Base-by-base conservation (phyloP, 2,329 filamentous ascomycete genomes). In the Diaporthe citri region DNA sequence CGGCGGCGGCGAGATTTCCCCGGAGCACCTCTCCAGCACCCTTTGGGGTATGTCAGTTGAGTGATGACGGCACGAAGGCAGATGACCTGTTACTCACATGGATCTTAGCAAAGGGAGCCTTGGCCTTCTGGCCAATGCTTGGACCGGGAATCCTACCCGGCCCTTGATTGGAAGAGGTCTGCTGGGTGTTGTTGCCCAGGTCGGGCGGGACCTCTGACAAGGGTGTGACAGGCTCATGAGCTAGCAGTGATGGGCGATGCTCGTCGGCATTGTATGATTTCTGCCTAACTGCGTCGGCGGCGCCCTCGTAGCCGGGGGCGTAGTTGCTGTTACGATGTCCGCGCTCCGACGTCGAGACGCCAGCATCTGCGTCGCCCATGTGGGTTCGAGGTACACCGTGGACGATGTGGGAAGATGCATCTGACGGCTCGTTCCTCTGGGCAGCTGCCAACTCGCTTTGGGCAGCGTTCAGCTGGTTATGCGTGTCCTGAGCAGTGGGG, bases 251-350 rank as follows among this genome's bases (percentile, higher is more conserved):
- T 1, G 71, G 71, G 10, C 51, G 46, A n/a, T 72, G 71, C 6
- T 64, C 57, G 0, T 60, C 34, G 15, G 46, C 71, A 43, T 72
- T 62, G n/a, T 72, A 34, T 2, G 57, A 72, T 25, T 15, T 72
- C 12, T 41, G 41, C 34, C 10, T 52, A 7, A 72, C 71, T 10
- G 71, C 71, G 25, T 55, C 9, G 36, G 71, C 71, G 7, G 71
- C 71, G 9, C 13, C 57, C 28, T 72, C 71, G 59, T 72, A 72
- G 12, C 71, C 71, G 17, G 71, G 57, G 4, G 71, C 71, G 41
- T 72, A 72, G 36, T 72, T 72, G 28, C 57, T 72, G 71, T 72
- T 56, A 6, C 71, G 36, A 46, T 72, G 71, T 55, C 39, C 25
- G 48, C 71, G 71, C 41, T 55, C 20, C 28, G 57, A 43, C 12